phyloP scores from a whole-genome alignment of 176 grass and related monocot genomes.

The Triticum urartu region DNA sequence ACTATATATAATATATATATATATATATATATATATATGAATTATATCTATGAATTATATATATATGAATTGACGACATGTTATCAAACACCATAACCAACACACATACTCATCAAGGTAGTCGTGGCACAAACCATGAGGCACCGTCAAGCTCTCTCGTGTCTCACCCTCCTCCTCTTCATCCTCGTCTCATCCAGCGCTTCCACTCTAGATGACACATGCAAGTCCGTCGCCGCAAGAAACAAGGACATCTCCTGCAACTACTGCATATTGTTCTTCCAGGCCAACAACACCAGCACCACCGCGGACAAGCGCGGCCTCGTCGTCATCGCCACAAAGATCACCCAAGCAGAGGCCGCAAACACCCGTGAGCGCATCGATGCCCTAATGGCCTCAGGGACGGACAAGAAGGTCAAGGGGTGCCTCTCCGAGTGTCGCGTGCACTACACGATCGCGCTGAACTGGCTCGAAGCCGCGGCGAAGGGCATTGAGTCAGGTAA shows the following conservation, averaged over 20 bases:
- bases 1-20: too few species aligned
- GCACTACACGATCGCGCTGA: conserved; percentile 30
- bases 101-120: not conserved
- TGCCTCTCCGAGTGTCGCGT: conserved; percentile 30
- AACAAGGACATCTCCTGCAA: conserved; percentile 18
- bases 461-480: not conserved
- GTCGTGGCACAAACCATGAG: not conserved
- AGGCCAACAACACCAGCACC: conserved; percentile 24
- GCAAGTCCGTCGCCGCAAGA: conserved; percentile 35
- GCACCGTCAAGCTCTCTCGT: not conserved
- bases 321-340: conserved; percentile 34
- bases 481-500: not conserved
- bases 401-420: conserved; percentile 4
- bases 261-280: conserved; percentile 59
- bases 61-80: too few species aligned
- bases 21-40: not conserved
- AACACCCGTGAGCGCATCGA: conserved; percentile 21
- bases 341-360: not conserved
- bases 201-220: conserved; percentile 47
- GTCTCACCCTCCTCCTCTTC: conserved; percentile 9
- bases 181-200: not conserved
- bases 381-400: conserved; percentile 31
- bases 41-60: too few species aligned
- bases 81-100: too few species aligned
- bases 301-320: conserved; percentile 36